Percentiles rank a stretch among this genome's conserved stretches.
These are phyloP conservation scores for Plenodomus biglobosus DNA, from an alignment of 2,329 filamentous ascomycete species.

Conservation along the genomic window DNA sequence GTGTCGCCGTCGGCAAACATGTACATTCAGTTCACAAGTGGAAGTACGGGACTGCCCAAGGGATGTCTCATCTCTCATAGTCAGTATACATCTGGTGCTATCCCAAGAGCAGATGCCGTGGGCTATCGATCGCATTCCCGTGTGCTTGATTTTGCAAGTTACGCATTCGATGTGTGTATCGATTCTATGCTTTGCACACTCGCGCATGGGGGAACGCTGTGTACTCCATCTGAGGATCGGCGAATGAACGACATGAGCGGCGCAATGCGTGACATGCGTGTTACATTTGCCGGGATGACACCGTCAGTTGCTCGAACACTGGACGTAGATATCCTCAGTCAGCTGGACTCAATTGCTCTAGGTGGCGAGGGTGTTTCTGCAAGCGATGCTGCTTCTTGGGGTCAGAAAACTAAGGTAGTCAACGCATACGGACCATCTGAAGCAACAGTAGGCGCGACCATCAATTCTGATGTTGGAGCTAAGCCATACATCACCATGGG, in stretches of 20 bases:
- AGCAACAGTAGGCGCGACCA: conserved; percentile 39
- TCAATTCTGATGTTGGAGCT: conserved; percentile 32
- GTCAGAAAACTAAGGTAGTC: conserved; percentile 37
- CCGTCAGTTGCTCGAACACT: conserved; percentile 43
- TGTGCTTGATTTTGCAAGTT: conserved; percentile 42
- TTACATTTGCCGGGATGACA: conserved; percentile 42
- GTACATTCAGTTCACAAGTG: conserved; percentile 44
- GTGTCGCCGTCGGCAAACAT: conserved; percentile 30
- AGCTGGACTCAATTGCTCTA: conserved; percentile 49
- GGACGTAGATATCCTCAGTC: conserved; percentile 41
- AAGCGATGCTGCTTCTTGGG: conserved; percentile 49
- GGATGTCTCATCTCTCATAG: conserved; percentile 40
- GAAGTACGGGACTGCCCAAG: conserved; percentile 41
- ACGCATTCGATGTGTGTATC: conserved; percentile 44
- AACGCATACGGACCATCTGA: conserved; percentile 44
- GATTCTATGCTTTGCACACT: conserved; percentile 43
- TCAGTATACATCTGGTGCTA: conserved; percentile 40
- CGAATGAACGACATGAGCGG: conserved; percentile 52
- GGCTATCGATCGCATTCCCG: conserved; percentile 41
- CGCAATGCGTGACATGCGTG: conserved; percentile 39
- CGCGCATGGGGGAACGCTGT: conserved; percentile 38
- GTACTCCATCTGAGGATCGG: conserved; percentile 49
- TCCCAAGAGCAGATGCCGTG: conserved; percentile 35
- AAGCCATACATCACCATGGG: conserved; percentile 44
- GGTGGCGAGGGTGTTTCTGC: conserved; percentile 43